Base-by-base conservation (phyloP, 2,329 filamentous ascomycete species). In the Nigrospora oryzae region DNA sequence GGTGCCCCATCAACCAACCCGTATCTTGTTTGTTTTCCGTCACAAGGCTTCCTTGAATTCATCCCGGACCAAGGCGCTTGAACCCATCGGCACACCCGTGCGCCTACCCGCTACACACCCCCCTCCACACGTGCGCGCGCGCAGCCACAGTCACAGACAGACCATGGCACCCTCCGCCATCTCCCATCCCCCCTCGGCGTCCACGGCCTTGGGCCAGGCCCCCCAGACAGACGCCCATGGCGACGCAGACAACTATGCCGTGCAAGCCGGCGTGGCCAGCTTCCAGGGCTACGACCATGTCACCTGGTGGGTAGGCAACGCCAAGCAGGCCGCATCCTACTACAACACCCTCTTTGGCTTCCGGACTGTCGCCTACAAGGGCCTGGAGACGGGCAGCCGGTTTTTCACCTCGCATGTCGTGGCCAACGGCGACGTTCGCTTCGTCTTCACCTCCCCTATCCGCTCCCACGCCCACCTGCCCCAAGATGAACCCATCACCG, bases 261-360 rank as follows among this genome's bases (percentile, higher is more conserved):
- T 79, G 39, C 71, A 76, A 56, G 67, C 59, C 41, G 73, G 55
- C 55, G 68, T 56, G 49, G 65, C 64, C 56, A 76, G 74, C 61
- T 90, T 95, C 70, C 79, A 80, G 49, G 89, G 88, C 60, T 96
- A 95, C 64, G 88, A 95, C 67, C 87, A 95, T 66, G 79, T 95
- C 46, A 90, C 89, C 54, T 96, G 90, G 90, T 95, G 89, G 71
- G 91, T 96, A 30, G 89, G 90, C 61, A 97, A 97, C 62, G 90
- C 91, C 56, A 96, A 96, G 69, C 90, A 96, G 71, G 88, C 89
- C 3, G 90, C 90, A 35, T 78, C 84, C 13, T 96, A 88, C 70
- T 96, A 95, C 69, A 83, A 84, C 54, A 83, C 80, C 11, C 85
- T 89, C 53, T 89, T 96, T 71, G 90, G 89, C 45, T 95, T 96